These are phyloP conservation scores for Kockovaella imperatae DNA, from an alignment of 768 basidiomycete species.

Conservation along the genomic window DNA sequence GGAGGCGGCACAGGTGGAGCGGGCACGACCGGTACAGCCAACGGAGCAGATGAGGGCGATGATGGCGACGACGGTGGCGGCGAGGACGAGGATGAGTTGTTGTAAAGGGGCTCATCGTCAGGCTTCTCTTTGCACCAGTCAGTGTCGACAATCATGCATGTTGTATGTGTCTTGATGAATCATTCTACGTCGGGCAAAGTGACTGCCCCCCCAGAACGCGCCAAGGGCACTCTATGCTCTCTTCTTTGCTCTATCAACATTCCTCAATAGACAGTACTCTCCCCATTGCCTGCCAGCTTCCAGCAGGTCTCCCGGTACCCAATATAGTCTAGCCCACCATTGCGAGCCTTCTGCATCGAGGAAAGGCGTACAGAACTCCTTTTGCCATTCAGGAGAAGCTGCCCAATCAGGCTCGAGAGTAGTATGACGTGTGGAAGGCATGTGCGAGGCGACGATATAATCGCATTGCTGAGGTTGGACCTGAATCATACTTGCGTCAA, in stretches of 20 bases:
- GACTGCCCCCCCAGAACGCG: not conserved
- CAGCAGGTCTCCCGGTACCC: slow-evolving; percentile 68
- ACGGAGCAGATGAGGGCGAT: too few relatives aligned
- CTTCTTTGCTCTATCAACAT: too few relatives aligned
- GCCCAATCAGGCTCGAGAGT: slow-evolving; percentile 70
- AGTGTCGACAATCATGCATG: too few relatives aligned
- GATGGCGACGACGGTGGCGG: not conserved
- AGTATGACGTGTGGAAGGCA: slow-evolving; percentile 58
- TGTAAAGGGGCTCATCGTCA: too few relatives aligned
- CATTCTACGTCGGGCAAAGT: too few relatives aligned
- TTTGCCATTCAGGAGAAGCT: slow-evolving; percentile 58
- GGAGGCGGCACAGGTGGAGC: slow-evolving; percentile 1
- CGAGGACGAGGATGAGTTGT: not conserved
- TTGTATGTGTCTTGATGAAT: too few relatives aligned
- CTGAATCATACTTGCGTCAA: slow-evolving; percentile 41
- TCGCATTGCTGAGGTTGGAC: slow-evolving; percentile 67
- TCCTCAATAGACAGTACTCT: slow-evolving; percentile 84
- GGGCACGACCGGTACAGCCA: too few relatives aligned
- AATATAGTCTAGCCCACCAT: slow-evolving; percentile 65
- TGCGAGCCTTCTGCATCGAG: slow-evolving; percentile 71
- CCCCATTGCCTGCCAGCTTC: slow-evolving; percentile 67
- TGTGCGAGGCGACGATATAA: slow-evolving; percentile 85
- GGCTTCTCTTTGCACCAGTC: too few relatives aligned
- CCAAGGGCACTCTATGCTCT: slow-evolving; percentile 8
- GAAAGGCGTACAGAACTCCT: slow-evolving; percentile 71